Evolutionary conservation across 2,329 filamentous ascomycete genomes (phyloP).

Genomic region (Beauveria sp.): DNA sequence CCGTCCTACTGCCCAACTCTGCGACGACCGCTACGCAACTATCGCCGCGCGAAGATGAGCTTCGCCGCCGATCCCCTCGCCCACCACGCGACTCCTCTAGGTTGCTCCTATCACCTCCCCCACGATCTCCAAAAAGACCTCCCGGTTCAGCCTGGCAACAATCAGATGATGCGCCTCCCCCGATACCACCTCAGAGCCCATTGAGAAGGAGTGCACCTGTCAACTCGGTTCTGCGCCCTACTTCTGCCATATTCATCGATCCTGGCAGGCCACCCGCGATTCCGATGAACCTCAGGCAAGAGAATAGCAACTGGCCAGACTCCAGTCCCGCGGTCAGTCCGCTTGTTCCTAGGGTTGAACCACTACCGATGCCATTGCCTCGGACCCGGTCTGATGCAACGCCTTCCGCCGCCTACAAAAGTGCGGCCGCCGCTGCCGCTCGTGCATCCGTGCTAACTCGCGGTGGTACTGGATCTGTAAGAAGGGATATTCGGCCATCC

Average conservation of each 20-base stretch:
- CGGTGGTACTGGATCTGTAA: slow-evolving; percentile 20
- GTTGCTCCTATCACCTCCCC: not conserved
- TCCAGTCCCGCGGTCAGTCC: not conserved
- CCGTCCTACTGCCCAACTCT: slow-evolving; percentile 17
- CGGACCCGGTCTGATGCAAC: not conserved
- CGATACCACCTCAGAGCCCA: not conserved
- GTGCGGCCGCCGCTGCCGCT: not conserved
- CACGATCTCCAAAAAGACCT: slow-evolving; percentile 8
- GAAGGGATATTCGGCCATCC: slow-evolving; percentile 25
- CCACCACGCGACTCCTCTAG: slow-evolving; percentile 17
- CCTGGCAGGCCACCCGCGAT: slow-evolving; percentile 10
- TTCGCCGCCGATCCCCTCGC: slow-evolving; percentile 45
- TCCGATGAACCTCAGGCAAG: slow-evolving; percentile 3
- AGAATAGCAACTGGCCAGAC: not conserved
- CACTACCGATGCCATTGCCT: slow-evolving; percentile 6
- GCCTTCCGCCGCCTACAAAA: not conserved
- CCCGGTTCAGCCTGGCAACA: not conserved
- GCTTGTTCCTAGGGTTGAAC: slow-evolving; percentile 8
- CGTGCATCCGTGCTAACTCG: slow-evolving; percentile 22
- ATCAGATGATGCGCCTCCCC: not conserved
- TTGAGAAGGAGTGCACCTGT: not conserved
- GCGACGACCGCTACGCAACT: slow-evolving; percentile 40
- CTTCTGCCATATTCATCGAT: slow-evolving; percentile 12
- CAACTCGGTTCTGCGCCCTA: not conserved
- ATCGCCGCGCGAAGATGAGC: slow-evolving; percentile 42